Conservation (phyloP, 768 basidiomycete genomes). For the Lepiota venenata region DNA sequence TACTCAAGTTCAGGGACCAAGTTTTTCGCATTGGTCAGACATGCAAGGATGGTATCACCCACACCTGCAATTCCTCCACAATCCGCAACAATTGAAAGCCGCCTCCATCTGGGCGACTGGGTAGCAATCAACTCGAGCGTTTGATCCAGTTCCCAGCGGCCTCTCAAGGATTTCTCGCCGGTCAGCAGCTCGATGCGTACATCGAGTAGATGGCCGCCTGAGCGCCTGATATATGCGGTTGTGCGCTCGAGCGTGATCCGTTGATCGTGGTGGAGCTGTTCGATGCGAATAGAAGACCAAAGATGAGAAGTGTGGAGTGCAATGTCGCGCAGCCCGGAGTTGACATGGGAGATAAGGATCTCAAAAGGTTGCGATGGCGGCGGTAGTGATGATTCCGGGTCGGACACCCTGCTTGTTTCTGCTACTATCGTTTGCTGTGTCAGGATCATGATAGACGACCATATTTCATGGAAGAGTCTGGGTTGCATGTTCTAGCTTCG, state of each 20-base stretch:
- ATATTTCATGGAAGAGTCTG: constrained; percentile 7
- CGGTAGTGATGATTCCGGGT: neutral
- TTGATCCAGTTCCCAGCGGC: constrained; percentile 15
- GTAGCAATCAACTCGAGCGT: constrained; percentile 28
- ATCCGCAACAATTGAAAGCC: constrained; percentile 20
- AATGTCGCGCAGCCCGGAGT: constrained; percentile 32
- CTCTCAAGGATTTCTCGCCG: neutral
- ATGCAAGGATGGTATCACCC: neutral
- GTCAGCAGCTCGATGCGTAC: constrained; percentile 26
- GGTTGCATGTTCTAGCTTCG: neutral
- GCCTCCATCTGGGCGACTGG: constrained; percentile 33
- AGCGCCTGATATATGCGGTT: constrained; percentile 30
- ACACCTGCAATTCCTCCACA: neutral
- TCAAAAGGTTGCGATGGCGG: constrained; percentile 27
- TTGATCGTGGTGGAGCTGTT: constrained; percentile 4
- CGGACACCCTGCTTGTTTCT: neutral
- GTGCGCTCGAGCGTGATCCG: constrained; percentile 18
- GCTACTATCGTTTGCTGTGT: constrained; percentile 12
- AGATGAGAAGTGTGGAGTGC: constrained; percentile 34
- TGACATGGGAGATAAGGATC: constrained; percentile 36
- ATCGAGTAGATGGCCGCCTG: constrained; percentile 27
- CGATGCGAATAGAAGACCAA: constrained; percentile 37
- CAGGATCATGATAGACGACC: constrained; percentile 13
- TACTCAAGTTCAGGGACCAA: constrained; percentile 31
- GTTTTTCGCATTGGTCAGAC: neutral